phyloP scores from a whole-genome alignment of 192 early-diverging fungal genomes.

The Mortierella hygrophila region DNA sequence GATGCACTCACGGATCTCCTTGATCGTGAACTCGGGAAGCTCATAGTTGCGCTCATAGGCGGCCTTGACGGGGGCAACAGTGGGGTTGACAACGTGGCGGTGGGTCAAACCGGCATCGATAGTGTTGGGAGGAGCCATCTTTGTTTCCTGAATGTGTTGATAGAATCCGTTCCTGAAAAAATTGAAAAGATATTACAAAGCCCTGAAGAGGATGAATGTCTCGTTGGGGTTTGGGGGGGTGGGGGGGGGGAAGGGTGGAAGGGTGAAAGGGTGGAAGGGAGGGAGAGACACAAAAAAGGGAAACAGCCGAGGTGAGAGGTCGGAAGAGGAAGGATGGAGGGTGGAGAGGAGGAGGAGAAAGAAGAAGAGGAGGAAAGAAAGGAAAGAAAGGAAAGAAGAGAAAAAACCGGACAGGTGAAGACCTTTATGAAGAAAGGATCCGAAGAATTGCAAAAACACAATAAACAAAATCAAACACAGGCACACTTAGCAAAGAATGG shows the following conservation, averaged over 20 bases:
- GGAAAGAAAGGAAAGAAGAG: background rate
- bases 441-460: background rate
- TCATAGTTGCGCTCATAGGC: slow-evolving; percentile 62
- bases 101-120: slow-evolving; percentile 52
- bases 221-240: background rate
- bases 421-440: background rate
- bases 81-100: slow-evolving; percentile 25
- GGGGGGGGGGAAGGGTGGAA: background rate
- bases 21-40: slow-evolving; percentile 85
- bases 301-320: slow-evolving; percentile 1
- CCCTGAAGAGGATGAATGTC: background rate
- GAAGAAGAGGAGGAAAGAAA: background rate
- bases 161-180: slow-evolving; percentile 26
- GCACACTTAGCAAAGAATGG: background rate
- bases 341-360: background rate
- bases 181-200: background rate
- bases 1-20: slow-evolving; percentile 90
- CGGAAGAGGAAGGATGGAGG: slow-evolving; percentile 6
- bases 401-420: background rate
- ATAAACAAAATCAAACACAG: background rate
- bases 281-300: background rate
- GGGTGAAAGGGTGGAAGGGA: background rate
- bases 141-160: slow-evolving; percentile 11
- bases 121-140: slow-evolving; percentile 57
- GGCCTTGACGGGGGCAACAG: slow-evolving; percentile 16